Conservation (phyloP, 2,329 filamentous ascomycete species). For the Biscogniauxia mediterranea region DNA sequence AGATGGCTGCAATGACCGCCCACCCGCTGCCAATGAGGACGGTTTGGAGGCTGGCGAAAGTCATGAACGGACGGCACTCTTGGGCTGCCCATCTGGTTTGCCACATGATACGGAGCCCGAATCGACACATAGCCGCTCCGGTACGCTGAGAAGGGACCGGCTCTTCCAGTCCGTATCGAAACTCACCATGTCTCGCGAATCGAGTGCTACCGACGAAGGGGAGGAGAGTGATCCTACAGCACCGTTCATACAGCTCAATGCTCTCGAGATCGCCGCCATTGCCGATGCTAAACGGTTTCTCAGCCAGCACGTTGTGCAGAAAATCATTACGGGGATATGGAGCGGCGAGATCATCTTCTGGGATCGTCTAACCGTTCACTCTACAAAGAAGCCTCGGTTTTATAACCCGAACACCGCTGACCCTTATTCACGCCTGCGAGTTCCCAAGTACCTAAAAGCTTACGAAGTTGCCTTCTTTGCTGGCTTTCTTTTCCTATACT, state of each 20-base stretch:
- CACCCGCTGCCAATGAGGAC: conserved; percentile 20
- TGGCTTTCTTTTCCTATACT: conserved; percentile 74
- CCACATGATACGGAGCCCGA: conserved; percentile 27
- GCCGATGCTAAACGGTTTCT: conserved; percentile 71
- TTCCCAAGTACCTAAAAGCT: conserved; percentile 69
- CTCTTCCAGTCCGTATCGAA: conserved; percentile 55
- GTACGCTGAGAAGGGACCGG: conserved; percentile 47
- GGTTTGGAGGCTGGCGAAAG: conserved; percentile 40
- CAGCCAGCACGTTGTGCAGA: conserved; percentile 67
- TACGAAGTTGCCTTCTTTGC: conserved; percentile 72
- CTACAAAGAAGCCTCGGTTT: conserved; percentile 63
- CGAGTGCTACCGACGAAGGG: conserved; percentile 42
- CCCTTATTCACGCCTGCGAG: conserved; percentile 66
- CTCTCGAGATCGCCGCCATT: conserved; percentile 72
- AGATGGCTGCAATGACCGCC: conserved; percentile 30
- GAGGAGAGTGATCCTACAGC: conserved; percentile 61
- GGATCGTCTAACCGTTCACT: conserved; percentile 62
- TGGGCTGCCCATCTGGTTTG: conserved; percentile 33
- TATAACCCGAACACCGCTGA: conserved; percentile 61
- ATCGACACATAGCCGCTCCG: conserved; percentile 31
- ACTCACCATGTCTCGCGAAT: conserved; percentile 49
- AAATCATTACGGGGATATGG: conserved; percentile 71
- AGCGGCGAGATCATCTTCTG: conserved; percentile 73
- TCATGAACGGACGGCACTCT: conserved; percentile 48
- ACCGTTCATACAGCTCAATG: conserved; percentile 77